Evolutionary conservation across 2,329 filamentous ascomycete genomes (phyloP).

Genomic region (Westerdykella sp.): DNA sequence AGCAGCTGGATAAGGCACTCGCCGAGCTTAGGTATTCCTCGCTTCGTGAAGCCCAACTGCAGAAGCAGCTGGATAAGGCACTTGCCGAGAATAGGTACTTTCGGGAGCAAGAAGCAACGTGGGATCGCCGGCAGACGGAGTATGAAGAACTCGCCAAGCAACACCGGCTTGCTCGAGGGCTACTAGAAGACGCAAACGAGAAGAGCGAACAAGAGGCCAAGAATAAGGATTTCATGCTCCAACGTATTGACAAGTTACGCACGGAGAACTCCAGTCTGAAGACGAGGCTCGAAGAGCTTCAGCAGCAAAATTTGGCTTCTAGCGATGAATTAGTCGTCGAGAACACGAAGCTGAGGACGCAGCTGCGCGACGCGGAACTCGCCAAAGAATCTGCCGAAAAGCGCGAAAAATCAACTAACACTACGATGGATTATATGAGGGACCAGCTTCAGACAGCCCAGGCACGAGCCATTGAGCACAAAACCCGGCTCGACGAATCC

Average conservation of each 20-base stretch:
- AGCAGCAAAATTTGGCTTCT: conserved; percentile 14
- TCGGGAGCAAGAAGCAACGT: conserved; percentile 13
- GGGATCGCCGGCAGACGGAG: conserved; percentile 21
- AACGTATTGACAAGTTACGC: conserved; percentile 13
- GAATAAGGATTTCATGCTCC: conserved; percentile 12
- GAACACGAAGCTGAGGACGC: not conserved
- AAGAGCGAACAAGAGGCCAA: conserved; percentile 12
- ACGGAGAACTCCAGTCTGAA: conserved; percentile 10
- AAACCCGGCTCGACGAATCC: not conserved
- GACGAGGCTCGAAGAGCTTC: conserved; percentile 15
- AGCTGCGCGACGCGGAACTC: not conserved
- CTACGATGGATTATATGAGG: not conserved
- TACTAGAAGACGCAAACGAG: conserved; percentile 13
- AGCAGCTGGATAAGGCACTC: conserved; percentile 1
- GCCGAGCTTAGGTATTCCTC: conserved; percentile 7
- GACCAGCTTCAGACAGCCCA: not conserved
- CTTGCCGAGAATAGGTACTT: conserved; percentile 6
- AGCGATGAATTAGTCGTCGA: conserved; percentile 1
- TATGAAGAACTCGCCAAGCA: conserved; percentile 20
- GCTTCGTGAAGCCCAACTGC: conserved; percentile 6
- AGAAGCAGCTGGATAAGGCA: conserved; percentile 2
- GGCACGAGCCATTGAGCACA: not conserved
- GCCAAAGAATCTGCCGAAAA: conserved; percentile 1
- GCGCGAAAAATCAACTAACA: not conserved
- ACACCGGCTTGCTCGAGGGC: conserved; percentile 13